A percentile compares a stretch with the other conserved stretches of the same genome.
Conservation (phyloP, 2,329 filamentous ascomycete species). For the Periconia digitata region DNA sequence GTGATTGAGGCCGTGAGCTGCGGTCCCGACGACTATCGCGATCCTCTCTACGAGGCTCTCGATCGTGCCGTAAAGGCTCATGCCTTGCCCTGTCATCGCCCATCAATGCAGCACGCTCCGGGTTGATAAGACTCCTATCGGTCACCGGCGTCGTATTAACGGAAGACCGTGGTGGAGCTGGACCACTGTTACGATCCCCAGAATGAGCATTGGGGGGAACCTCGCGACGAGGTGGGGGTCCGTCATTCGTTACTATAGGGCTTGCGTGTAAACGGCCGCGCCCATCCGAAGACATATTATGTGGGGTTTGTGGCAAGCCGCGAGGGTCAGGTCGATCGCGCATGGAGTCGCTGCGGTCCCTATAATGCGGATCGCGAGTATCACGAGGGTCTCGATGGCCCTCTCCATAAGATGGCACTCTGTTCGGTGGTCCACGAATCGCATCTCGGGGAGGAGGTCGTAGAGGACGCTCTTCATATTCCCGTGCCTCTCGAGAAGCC, state of each 20-base stretch:
- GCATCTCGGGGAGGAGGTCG: constrained; percentile 39
- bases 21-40: constrained; percentile 9
- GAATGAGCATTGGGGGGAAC: constrained; percentile 18
- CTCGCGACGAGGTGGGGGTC: constrained; percentile 28
- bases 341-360: constrained; percentile 15
- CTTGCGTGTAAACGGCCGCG: constrained; percentile 25
- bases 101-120: constrained; percentile 48
- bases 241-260: constrained; percentile 26
- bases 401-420: constrained; percentile 28
- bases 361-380: constrained; percentile 23
- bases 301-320: constrained; percentile 20
- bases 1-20: constrained; percentile 2
- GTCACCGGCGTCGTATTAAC: constrained; percentile 13
- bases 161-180: constrained; percentile 18
- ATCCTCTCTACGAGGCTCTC: constrained; percentile 10
- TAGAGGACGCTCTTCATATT: constrained; percentile 40
- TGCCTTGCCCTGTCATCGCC: constrained; percentile 31
- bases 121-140: constrained; percentile 41
- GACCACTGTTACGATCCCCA: constrained; percentile 27
- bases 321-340: constrained; percentile 26
- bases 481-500: constrained; percentile 31
- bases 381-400: constrained; percentile 30
- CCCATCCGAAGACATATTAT: constrained; percentile 17
- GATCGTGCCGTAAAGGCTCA: constrained; percentile 22
- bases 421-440: constrained; percentile 23